Conservation (phyloP, 2,329 filamentous ascomycete genomes). For the Hymenoscyphus scutula region DNA sequence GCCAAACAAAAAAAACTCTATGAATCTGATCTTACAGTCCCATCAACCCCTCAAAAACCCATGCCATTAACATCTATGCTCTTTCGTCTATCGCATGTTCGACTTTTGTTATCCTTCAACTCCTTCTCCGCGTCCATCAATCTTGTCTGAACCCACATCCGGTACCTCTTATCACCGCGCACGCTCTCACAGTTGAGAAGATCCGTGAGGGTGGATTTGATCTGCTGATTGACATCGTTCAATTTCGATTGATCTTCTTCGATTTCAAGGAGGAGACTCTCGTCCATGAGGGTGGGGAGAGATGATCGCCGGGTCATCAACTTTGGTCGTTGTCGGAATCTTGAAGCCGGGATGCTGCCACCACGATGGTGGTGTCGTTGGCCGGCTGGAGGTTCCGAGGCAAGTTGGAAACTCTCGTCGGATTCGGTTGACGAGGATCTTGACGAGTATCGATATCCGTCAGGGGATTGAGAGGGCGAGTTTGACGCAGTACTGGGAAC, state of each 20-base stretch:
- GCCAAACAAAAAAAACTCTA: neutral
- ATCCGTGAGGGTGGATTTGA: slow-evolving; percentile 53
- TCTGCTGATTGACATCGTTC: slow-evolving; percentile 50
- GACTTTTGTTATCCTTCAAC: slow-evolving; percentile 26
- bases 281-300: slow-evolving; percentile 29
- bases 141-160: slow-evolving; percentile 50
- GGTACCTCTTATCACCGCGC: slow-evolving; percentile 44
- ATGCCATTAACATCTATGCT: neutral
- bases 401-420: slow-evolving; percentile 11
- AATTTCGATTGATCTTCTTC: slow-evolving; percentile 38
- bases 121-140: slow-evolving; percentile 54
- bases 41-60: neutral
- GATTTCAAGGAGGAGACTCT: slow-evolving; percentile 25
- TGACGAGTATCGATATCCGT: slow-evolving; percentile 15
- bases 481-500: slow-evolving; percentile 1
- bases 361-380: slow-evolving; percentile 17
- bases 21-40: neutral
- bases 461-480: slow-evolving; percentile 12
- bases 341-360: slow-evolving; percentile 11
- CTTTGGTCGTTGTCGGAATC: slow-evolving; percentile 12
- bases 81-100: neutral
- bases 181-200: slow-evolving; percentile 52
- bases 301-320: slow-evolving; percentile 22
- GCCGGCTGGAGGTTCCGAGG: slow-evolving; percentile 12
- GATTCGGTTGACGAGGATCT: slow-evolving; percentile 25